phyloP scores from a whole-genome alignment of 2,329 filamentous ascomycete genomes.

The Cadophora luteo-olivacea region DNA sequence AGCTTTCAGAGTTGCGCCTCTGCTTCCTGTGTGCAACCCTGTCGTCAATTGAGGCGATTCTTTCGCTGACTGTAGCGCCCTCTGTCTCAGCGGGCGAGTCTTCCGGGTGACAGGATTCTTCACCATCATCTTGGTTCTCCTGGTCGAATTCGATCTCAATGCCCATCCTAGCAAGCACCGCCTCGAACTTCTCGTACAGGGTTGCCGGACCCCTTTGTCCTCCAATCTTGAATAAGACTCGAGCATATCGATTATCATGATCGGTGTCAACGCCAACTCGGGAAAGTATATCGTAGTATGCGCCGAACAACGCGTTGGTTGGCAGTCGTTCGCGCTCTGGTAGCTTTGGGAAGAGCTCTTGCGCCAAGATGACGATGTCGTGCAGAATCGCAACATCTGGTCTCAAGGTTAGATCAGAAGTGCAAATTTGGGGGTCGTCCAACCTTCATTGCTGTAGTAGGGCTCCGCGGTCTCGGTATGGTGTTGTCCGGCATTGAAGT shows the following conservation, averaged over 20 bases:
- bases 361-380: conserved; percentile 75
- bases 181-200: conserved; percentile 73
- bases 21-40: conserved; percentile 21
- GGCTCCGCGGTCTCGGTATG: conserved; percentile 42
- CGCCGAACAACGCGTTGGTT: conserved; percentile 79
- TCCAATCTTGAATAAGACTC: conserved; percentile 81
- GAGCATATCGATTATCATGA: conserved; percentile 76
- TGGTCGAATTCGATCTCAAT: conserved; percentile 71
- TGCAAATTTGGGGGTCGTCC: conserved; percentile 23
- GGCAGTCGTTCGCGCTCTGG: conserved; percentile 69
- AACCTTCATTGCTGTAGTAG: conserved; percentile 69
- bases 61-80: conserved; percentile 24
- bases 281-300: conserved; percentile 79
- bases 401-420: conserved; percentile 22
- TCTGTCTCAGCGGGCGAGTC: conserved; percentile 21
- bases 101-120: conserved; percentile 29
- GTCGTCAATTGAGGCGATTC: conserved; percentile 28
- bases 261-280: conserved; percentile 74
- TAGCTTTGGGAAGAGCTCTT: conserved; percentile 64
- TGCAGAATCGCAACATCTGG: conserved; percentile 81
- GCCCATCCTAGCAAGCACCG: conserved; percentile 70
- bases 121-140: conserved; percentile 36
- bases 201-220: conserved; percentile 62
- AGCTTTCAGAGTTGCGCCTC: conserved; percentile 45
- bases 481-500: conserved; percentile 37